Conservation (phyloP, 1,139 yeast genomes). For the Pneumocystis canis region DNA sequence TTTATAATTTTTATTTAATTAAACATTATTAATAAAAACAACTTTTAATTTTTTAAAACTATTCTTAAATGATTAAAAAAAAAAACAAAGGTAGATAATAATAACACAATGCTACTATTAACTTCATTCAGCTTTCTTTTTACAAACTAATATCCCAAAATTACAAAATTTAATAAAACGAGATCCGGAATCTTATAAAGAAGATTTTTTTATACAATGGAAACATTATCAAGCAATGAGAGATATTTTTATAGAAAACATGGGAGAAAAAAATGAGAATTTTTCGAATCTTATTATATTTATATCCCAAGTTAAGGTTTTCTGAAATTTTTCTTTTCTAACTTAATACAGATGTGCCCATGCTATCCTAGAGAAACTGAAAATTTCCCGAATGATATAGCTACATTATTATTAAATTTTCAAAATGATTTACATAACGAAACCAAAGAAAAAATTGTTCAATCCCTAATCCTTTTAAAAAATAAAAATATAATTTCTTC, state of each 20-base stretch:
- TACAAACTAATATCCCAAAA: slow-evolving; percentile 82
- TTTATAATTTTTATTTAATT: neutral
- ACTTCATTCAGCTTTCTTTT: slow-evolving; percentile 75
- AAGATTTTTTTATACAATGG: slow-evolving; percentile 83
- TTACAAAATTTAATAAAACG: slow-evolving; percentile 83
- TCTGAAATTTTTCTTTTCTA: neutral
- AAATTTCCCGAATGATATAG: slow-evolving; percentile 67
- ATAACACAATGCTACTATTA: slow-evolving; percentile 17
- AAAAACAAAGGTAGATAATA: neutral
- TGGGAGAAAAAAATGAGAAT: slow-evolving; percentile 36
- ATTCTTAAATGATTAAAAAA: neutral
- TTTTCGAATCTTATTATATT: slow-evolving; percentile 79
- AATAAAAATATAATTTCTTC: slow-evolving; percentile 73
- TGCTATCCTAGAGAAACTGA: slow-evolving; percentile 85
- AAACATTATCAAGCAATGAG: slow-evolving; percentile 81
- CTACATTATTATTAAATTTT: slow-evolving; percentile 49
- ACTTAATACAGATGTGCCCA: neutral
- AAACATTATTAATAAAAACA: neutral
- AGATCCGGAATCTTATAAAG: slow-evolving; percentile 83
- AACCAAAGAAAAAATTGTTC: slow-evolving; percentile 79
- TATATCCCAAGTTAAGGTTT: slow-evolving; percentile 71
- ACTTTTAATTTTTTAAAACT: neutral
- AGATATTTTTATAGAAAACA: slow-evolving; percentile 63
- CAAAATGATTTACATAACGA: slow-evolving; percentile 75
- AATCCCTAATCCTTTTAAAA: slow-evolving; percentile 74